Conservation (phyloP, 345 rosid species). For the Leavenworthia alabamica region DNA sequence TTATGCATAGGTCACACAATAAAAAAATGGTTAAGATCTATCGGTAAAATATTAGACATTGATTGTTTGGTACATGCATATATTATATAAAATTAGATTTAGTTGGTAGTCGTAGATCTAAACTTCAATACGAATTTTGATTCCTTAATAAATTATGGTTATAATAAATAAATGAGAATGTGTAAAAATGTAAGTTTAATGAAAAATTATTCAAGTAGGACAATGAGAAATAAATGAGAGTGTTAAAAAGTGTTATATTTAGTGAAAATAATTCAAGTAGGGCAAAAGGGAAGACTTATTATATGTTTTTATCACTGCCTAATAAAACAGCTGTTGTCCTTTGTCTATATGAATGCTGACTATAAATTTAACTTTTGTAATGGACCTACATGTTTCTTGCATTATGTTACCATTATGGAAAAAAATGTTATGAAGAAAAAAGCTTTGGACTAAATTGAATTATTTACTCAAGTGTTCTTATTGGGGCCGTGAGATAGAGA, state of each 20-base stretch:
- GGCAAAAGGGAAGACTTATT: conserved; percentile 26
- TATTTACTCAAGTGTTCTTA: neutral
- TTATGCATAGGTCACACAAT: neutral
- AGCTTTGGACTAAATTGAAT: neutral
- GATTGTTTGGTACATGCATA: neutral
- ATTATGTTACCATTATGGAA: conserved; percentile 25
- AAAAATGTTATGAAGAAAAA: neutral
- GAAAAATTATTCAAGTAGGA: conserved; percentile 17
- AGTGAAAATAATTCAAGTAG: conserved; percentile 19
- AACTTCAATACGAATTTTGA: neutral
- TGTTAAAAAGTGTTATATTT: neutral
- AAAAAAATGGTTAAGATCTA: neutral
- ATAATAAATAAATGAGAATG: neutral
- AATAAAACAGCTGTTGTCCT: conserved; percentile 31
- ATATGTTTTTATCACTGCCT: conserved; percentile 22
- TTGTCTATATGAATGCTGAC: conserved; percentile 25
- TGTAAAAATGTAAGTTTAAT: neutral
- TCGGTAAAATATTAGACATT: neutral
- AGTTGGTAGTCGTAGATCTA: neutral
- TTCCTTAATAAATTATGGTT: neutral
- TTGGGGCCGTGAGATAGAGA: no score
- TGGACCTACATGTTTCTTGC: conserved; percentile 32
- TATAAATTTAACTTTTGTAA: conserved; percentile 20
- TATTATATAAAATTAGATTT: neutral
- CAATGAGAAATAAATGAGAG: neutral